Evolutionary conservation across 75 land plant genomes (phyloP).

Genomic region (Cunninghamia lanceolata): DNA sequence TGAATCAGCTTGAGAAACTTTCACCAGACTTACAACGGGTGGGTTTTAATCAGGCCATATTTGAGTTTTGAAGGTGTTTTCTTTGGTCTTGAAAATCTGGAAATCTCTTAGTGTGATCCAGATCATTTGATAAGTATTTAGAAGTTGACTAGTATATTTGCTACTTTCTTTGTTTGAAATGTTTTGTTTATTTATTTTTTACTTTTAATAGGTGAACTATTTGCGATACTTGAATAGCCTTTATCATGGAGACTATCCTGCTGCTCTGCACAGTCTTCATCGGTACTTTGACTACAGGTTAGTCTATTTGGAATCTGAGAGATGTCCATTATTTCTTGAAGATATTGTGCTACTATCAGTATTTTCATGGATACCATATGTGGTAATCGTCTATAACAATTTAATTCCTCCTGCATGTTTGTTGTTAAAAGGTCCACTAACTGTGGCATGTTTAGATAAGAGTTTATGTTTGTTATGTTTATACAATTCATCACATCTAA

Average conservation of each 20-base stretch:
- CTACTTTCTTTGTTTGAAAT: not conserved
- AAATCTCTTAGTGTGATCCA: not conserved
- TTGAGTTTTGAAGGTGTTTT: not conserved
- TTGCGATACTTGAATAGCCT: constrained; percentile 78
- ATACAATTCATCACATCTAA: not conserved
- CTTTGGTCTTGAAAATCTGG: not conserved
- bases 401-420: not conserved
- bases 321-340: not conserved
- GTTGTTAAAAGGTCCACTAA: not conserved
- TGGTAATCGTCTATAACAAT: not conserved
- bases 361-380: not conserved
- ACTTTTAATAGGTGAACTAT: constrained; percentile 60
- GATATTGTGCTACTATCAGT: not conserved
- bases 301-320: constrained; percentile 7
- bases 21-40: constrained; percentile 75
- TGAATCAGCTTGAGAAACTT: constrained; percentile 60
- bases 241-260: constrained; percentile 79
- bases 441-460: not conserved
- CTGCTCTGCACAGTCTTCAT: constrained; percentile 79
- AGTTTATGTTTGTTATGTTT: not conserved
- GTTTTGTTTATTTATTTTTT: not conserved
- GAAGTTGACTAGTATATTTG: not conserved
- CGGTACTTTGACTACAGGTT: constrained; percentile 93
- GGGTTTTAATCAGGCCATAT: constrained; percentile 3
- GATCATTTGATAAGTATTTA: not conserved